Base-by-base conservation (phyloP, 1,284 basidiomycete genomes). In the Inonotus hispidus region DNA sequence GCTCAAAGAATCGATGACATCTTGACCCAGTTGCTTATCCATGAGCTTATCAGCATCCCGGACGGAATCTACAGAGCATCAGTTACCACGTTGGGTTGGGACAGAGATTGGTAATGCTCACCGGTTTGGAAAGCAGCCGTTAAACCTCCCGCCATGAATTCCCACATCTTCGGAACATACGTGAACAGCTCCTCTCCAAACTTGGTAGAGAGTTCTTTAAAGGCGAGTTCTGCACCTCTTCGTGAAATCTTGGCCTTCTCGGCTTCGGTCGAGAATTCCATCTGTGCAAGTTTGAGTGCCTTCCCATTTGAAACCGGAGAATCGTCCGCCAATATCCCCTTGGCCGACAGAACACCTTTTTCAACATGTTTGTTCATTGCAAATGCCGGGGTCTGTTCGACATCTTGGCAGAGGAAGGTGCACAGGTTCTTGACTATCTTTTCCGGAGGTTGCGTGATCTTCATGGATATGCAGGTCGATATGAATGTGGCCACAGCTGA, bases 351-450 rank as follows among this genome's bases (percentile, higher is more conserved):
- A 41, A 99, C 92, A 1, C 92, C 95, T 29, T 88, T 82, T 21
- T 76, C 73, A 10, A 79, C 74, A 56, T 82, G 80, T 59, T 84
- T 83, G 6, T 78, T 77, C 70, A 80, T 82, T 4, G 86, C 80
- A 72, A 98, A 99, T 1, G 96, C 89, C 1, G 96, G 95, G 0
- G 95, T 98, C 60, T 90, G 83, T 29, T 90, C 85, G 13, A 84
- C 81, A 71, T 99, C 97, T 70, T 94, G 92, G 73, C 96, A 99
- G 4, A 99, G 79, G 75, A 99, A 99, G 0, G 94, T 95, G 75
- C 94, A 96, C 3, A 99, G 83, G 71, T 99, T 99, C 77, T 95
- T 95, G 68, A 99, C 86, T 59, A 99, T 95, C 78, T 99, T 99
- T 69, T 95, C 93, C 0, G 82, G 90, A 67, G 78, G 80, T 72